These are phyloP conservation scores for Thraustotheca clavata DNA, from an alignment of 352 stramenopile species.

Conservation along the genomic window DNA sequence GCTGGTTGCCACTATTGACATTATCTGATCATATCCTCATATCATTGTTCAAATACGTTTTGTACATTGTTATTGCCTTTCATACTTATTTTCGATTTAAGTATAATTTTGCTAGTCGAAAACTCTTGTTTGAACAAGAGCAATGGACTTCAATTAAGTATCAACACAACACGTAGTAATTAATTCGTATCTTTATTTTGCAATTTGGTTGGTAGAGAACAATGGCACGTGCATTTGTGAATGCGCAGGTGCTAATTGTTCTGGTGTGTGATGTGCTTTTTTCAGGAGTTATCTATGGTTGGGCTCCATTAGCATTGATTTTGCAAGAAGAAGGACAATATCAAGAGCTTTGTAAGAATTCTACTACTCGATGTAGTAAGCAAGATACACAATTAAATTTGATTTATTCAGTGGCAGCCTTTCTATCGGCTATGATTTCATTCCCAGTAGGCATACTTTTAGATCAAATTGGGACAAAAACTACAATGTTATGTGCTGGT, in stretches of 20 bases:
- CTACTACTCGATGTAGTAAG: not conserved
- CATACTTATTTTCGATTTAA: too few relatives aligned
- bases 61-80: too few relatives aligned
- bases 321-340: constrained; percentile 21
- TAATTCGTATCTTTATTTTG: too few relatives aligned
- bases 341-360: constrained; percentile 6
- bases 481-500: not conserved
- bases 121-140: too few relatives aligned
- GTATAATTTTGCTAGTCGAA: too few relatives aligned
- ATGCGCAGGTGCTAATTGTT: constrained; percentile 13
- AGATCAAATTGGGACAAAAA: constrained; percentile 11
- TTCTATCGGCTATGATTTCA: constrained; percentile 20
- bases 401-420: constrained; percentile 11
- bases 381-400: constrained; percentile 18
- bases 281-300: constrained; percentile 23
- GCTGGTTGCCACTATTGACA: too few relatives aligned
- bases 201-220: not conserved
- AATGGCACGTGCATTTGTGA: not conserved
- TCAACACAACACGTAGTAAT: too few relatives aligned
- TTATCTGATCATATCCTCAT: too few relatives aligned
- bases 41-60: too few relatives aligned
- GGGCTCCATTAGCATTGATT: constrained; percentile 15
- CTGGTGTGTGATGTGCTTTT: constrained; percentile 21
- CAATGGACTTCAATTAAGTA: too few relatives aligned
- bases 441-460: constrained; percentile 20